Conservation (phyloP, 176 grass and related monocot species). For the Musa acuminata region DNA sequence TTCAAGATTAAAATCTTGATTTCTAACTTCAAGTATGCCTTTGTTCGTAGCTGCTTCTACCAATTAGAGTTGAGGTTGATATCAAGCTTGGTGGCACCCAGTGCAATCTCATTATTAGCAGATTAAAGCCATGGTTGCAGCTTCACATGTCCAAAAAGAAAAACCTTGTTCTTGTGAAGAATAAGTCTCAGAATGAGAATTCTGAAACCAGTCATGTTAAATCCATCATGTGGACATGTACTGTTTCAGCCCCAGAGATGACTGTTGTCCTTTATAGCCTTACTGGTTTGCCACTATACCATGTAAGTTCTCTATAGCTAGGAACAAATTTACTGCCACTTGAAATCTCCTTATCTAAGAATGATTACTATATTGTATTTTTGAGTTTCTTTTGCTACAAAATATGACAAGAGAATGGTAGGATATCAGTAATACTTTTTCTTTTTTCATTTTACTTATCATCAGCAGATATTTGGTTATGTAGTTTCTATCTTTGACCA, state of each 20-base stretch:
- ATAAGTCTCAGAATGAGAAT: constrained; percentile 35
- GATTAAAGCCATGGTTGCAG: constrained; percentile 74
- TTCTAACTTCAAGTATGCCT: constrained; percentile 13
- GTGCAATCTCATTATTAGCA: constrained; percentile 82
- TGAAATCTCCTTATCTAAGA: not conserved
- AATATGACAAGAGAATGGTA: not conserved
- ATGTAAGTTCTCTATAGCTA: constrained; percentile 64
- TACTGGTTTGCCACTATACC: constrained; percentile 66
- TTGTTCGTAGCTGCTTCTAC: constrained; percentile 63
- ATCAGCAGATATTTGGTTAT: too few species aligned
- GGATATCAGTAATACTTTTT: too few species aligned
- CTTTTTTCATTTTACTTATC: too few species aligned
- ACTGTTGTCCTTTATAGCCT: constrained; percentile 72
- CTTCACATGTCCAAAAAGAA: constrained; percentile 55
- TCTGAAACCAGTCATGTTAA: constrained; percentile 53
- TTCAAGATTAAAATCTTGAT: not conserved
- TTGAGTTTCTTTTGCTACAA: not conserved
- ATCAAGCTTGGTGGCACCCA: constrained; percentile 90
- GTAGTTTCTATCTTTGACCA: too few species aligned
- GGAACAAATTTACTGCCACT: not conserved
- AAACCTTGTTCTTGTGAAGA: constrained; percentile 48
- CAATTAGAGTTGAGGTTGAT: constrained; percentile 89
- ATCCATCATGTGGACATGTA: constrained; percentile 87
- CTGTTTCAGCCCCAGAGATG: constrained; percentile 87
- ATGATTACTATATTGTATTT: not conserved